A percentile compares a stretch with the other conserved stretches of the same genome.
Evolutionary conservation across 768 basidiomycete species (phyloP).

Genomic region (Termitomyces sp.): DNA sequence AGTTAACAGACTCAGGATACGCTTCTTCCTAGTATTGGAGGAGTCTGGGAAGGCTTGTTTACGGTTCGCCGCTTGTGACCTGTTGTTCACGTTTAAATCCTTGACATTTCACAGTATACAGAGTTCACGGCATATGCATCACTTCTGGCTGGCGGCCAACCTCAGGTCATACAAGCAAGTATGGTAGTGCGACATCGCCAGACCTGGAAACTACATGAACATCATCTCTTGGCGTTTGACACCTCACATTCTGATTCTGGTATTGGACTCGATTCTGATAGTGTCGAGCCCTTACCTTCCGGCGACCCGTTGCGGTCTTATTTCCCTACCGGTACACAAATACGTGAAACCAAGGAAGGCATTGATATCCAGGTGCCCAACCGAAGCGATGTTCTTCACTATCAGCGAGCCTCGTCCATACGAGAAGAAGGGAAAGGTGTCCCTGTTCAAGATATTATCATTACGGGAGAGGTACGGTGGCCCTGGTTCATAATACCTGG

Average conservation of each 20-base stretch:
- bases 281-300: constrained; percentile 37
- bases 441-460: constrained; percentile 55
- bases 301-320: constrained; percentile 65
- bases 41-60: constrained; percentile 79
- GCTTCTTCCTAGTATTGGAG: constrained; percentile 49
- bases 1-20: constrained; percentile 1
- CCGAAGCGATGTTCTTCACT: constrained; percentile 23
- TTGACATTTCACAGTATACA: constrained; percentile 49
- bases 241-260: constrained; percentile 27
- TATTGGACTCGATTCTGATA: constrained; percentile 27
- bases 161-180: constrained; percentile 65
- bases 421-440: constrained; percentile 16
- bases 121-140: constrained; percentile 84
- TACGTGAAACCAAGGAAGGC: constrained; percentile 46
- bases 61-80: constrained; percentile 41
- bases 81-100: neutral
- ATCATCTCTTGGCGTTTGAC: constrained; percentile 47
- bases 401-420: constrained; percentile 24
- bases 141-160: constrained; percentile 66
- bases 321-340: constrained; percentile 50
- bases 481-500: neutral
- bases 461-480: constrained; percentile 65
- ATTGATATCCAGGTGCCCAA: constrained; percentile 46
- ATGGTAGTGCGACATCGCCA: constrained; percentile 82
- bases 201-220: constrained; percentile 84